A percentile compares a stretch with the other conserved stretches of the same genome.
These are phyloP conservation scores for Termitomyces heimii DNA, from an alignment of 768 basidiomycete genomes.

Conservation along the genomic window DNA sequence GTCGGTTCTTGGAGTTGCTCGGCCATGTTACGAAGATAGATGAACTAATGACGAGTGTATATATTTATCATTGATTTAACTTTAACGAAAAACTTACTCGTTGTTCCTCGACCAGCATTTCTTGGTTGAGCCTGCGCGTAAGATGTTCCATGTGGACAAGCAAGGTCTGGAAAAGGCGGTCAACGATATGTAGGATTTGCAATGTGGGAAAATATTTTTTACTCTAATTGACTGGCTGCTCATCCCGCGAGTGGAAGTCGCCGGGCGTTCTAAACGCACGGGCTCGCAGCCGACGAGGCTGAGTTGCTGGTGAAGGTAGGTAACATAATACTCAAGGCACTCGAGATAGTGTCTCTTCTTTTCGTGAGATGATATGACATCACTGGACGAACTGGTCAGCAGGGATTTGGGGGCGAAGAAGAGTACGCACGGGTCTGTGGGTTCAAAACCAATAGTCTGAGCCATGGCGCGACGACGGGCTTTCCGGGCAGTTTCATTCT, in stretches of 20 bases:
- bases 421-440: conserved; percentile 50
- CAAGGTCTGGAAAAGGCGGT: conserved; percentile 41
- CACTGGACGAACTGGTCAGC: conserved; percentile 29
- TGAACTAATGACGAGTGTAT: neutral
- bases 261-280: conserved; percentile 41
- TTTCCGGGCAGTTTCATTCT: conserved; percentile 47
- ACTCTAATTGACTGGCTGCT: conserved; percentile 63
- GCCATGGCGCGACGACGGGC: conserved; percentile 53
- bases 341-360: conserved; percentile 73
- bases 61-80: neutral
- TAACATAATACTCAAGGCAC: conserved; percentile 65
- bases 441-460: conserved; percentile 47
- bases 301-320: conserved; percentile 60
- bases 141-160: conserved; percentile 66
- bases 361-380: conserved; percentile 74
- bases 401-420: neutral
- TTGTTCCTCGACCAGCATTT: conserved; percentile 49
- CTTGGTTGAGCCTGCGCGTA: conserved; percentile 42
- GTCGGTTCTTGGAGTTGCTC: conserved; percentile 2
- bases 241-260: conserved; percentile 42
- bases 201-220: conserved; percentile 8
- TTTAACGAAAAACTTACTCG: conserved; percentile 27
- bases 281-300: conserved; percentile 42
- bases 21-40: conserved; percentile 7
- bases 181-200: neutral